A percentile compares a stretch with the other conserved stretches of the same genome.
These are phyloP conservation scores for Serpula lacrymans DNA, from an alignment of 768 basidiomycete species.

Conservation along the genomic window DNA sequence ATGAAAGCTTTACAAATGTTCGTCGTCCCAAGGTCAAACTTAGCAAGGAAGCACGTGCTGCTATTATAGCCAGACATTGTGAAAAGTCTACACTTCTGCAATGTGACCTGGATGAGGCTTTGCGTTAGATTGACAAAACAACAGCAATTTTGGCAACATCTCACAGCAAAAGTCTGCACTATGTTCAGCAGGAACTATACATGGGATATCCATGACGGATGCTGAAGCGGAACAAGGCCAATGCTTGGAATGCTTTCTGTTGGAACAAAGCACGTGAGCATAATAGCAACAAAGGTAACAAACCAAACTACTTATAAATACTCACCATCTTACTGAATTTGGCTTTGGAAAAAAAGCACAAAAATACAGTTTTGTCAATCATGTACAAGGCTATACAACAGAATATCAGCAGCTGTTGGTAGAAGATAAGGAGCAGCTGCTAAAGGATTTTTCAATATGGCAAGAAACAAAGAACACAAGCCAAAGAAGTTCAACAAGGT, in stretches of 20 bases:
- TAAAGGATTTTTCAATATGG: background rate
- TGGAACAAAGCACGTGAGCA: constrained; percentile 8
- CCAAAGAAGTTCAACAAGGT: background rate
- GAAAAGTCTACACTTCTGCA: background rate
- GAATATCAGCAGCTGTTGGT: background rate
- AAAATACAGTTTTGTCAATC: background rate
- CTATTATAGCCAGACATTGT: background rate
- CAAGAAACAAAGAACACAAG: background rate
- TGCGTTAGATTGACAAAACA: constrained; percentile 3
- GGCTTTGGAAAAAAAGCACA: background rate
- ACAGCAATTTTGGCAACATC: background rate
- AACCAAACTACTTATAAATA: no score
- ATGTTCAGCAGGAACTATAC: constrained; percentile 5
- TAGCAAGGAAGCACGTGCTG: constrained; percentile 3
- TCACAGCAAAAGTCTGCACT: constrained; percentile 7
- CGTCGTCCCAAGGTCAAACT: background rate
- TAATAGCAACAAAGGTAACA: background rate
- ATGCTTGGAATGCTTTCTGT: constrained; percentile 8
- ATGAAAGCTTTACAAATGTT: background rate
- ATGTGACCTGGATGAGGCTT: constrained; percentile 1
- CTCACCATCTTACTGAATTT: background rate
- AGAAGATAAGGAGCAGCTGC: background rate
- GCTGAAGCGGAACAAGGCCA: constrained; percentile 1
- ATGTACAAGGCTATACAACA: background rate
- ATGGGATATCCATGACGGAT: background rate